Evolutionary conservation across 371 early-diverging fungal species (phyloP), one percentile per base, ranked within the genome.

Genomic region (Blastocladiella emersonii): DNA sequence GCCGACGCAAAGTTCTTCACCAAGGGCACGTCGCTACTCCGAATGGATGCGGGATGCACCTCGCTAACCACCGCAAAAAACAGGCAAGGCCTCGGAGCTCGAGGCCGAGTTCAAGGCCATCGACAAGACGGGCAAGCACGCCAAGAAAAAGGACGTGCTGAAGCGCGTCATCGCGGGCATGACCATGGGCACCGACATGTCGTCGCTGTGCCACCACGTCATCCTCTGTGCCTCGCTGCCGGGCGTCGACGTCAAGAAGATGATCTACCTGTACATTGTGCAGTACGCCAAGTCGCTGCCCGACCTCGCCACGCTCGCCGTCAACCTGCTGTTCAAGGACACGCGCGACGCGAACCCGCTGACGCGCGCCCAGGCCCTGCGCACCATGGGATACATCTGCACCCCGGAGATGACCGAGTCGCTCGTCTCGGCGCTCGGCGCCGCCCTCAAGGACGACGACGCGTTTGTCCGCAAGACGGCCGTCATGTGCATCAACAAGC

Each of bases 181-280:
- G 95, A 95, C 98, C 15, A 91, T 96, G 89, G 98, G 98, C 39
- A 93, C 93, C 71, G 97, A 98, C 74, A 93, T 96, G 89, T 89
- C 91, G 7, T 81, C 90, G 19, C 79, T 98, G 53, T 93, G 89
- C 71, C 65, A 73, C 34, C 85, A 87, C 62, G 84, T 87, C 30
- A 66, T 87, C 23, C 78, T 70, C 19, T 86, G 84, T 66, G 77
- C 87, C 76, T 61, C 68, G 56, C 70, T 78, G 34, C 80, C 77
- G 1, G 72, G 74, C 63, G 71, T 86, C 27, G 87, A 87, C 57
- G 72, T 91, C 66, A 98, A 96, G 74, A 96, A 95, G 79, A 88
- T 96, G 84, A 92, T 96, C 34, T 89, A 92, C 68, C 75, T 91
- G 53, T 91, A 88, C 67, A 73, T 92, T 49, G 89, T 90, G 71